Conservation (phyloP, 768 basidiomycete genomes). For the Lactifluus subvellereus region DNA sequence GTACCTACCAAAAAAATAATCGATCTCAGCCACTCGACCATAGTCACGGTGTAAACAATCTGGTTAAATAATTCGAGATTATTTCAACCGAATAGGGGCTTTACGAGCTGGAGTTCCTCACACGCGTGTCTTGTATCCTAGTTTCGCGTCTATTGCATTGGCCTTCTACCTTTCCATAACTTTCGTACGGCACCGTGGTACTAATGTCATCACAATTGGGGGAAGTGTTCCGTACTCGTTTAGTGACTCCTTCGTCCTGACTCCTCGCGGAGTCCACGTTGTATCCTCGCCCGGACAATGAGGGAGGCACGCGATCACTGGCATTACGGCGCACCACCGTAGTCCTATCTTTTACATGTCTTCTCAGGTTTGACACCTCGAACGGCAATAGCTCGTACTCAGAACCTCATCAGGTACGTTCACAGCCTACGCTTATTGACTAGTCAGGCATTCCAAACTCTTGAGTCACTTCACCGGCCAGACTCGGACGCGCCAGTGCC, state of each 20-base stretch:
- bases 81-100: too few species aligned
- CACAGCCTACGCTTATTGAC: neutral
- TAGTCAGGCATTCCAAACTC: neutral
- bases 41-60: too few species aligned
- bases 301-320: neutral
- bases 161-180: neutral
- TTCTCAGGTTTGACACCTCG: neutral
- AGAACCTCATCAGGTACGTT: neutral
- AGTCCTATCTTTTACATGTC: neutral
- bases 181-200: neutral
- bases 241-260: neutral
- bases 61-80: too few species aligned
- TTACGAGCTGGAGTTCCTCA: neutral
- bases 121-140: neutral
- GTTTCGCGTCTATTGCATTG: neutral
- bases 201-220: neutral
- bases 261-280: neutral
- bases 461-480: neutral
- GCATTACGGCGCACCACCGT: neutral
- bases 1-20: too few species aligned
- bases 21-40: too few species aligned
- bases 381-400: neutral
- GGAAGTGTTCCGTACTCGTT: neutral
- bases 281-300: constrained; percentile 11
- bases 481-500: neutral